Evolutionary conservation across 2,329 filamentous ascomycete species (phyloP).

Genomic region (Penicillium sp.): DNA sequence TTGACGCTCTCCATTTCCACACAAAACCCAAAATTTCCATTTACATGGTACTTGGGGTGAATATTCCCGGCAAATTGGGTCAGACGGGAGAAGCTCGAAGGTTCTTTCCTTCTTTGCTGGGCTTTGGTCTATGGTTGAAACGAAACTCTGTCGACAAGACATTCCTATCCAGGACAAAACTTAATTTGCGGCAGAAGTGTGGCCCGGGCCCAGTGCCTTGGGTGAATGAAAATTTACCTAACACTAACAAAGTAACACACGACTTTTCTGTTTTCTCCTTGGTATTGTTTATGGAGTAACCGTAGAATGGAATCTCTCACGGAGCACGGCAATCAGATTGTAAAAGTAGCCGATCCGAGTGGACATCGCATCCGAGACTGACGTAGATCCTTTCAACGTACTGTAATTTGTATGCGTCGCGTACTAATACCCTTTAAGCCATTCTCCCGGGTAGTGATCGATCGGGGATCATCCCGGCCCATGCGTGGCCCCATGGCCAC

Average conservation of each 20-base stretch:
- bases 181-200: not conserved
- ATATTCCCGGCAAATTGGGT: not conserved
- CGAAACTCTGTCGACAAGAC: conserved; percentile 12
- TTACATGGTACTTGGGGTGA: not conserved
- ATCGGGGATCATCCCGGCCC: conserved; percentile 23
- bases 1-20: conserved; percentile 13
- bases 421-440: conserved; percentile 10
- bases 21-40: not conserved
- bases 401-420: not conserved
- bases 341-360: not conserved
- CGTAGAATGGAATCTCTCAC: too few relatives aligned
- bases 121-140: not conserved
- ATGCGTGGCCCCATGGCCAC: conserved; percentile 17
- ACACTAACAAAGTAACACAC: too few relatives aligned
- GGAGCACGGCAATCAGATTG: not conserved
- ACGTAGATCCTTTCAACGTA: too few relatives aligned
- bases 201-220: not conserved
- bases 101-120: not conserved
- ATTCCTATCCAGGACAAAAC: conserved; percentile 7
- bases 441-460: conserved; percentile 20
- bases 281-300: too few relatives aligned
- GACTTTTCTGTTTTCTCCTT: too few relatives aligned
- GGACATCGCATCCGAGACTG: not conserved
- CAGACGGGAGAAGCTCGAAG: not conserved
- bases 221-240: not conserved